These are phyloP conservation scores for Bimuria novae-zelandiae DNA, from an alignment of 2,329 filamentous ascomycete species.

Conservation along the genomic window DNA sequence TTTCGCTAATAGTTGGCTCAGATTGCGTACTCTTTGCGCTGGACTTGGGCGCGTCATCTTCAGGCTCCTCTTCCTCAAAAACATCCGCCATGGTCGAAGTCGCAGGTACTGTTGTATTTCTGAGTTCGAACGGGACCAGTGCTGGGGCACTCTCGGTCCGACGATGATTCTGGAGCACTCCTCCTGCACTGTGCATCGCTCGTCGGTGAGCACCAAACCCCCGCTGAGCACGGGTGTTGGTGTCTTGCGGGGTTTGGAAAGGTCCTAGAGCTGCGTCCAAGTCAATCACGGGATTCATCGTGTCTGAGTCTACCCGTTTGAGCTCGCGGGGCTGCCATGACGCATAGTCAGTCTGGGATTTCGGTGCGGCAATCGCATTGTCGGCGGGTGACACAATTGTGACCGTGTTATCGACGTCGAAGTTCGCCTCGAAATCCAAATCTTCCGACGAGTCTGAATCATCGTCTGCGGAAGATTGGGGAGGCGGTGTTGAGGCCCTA, in stretches of 20 bases:
- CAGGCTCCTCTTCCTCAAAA: slow-evolving; percentile 78
- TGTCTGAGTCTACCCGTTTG: slow-evolving; percentile 56
- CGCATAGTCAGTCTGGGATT: slow-evolving; percentile 40
- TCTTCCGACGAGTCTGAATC: slow-evolving; percentile 43
- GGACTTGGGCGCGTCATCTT: slow-evolving; percentile 53
- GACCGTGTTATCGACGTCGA: slow-evolving; percentile 49
- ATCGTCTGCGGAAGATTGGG: slow-evolving; percentile 22
- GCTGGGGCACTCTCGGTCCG: slow-evolving; percentile 81
- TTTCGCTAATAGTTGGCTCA: background rate
- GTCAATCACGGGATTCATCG: slow-evolving; percentile 82
- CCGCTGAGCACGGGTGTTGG: slow-evolving; percentile 60
- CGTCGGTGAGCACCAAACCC: slow-evolving; percentile 57
- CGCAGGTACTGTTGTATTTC: slow-evolving; percentile 57
- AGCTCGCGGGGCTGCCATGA: slow-evolving; percentile 46
- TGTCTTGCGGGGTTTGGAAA: slow-evolving; percentile 80
- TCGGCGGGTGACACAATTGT: slow-evolving; percentile 46
- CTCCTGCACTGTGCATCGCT: slow-evolving; percentile 76
- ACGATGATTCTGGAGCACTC: slow-evolving; percentile 77
- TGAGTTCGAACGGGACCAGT: slow-evolving; percentile 72
- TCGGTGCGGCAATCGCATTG: slow-evolving; percentile 24
- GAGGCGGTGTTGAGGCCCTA: slow-evolving; percentile 36
- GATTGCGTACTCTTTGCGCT: slow-evolving; percentile 6
- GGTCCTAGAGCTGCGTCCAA: slow-evolving; percentile 91
- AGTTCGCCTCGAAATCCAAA: slow-evolving; percentile 46
- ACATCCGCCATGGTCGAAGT: slow-evolving; percentile 82